phyloP scores from a whole-genome alignment of 2,329 filamentous ascomycete species.

The Chrysosporium queenslandicum region DNA sequence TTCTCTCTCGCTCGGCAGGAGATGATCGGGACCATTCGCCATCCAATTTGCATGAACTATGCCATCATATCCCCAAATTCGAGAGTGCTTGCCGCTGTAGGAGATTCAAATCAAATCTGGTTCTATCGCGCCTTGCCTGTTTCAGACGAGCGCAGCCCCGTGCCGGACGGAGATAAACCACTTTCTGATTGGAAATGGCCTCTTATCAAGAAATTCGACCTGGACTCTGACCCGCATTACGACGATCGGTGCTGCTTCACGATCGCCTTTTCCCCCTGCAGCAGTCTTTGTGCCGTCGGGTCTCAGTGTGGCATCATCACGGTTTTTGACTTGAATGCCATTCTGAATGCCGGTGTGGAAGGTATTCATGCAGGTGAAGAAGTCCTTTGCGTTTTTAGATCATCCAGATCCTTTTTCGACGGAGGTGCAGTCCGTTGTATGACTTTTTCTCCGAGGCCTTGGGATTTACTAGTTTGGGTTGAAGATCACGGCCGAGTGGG shows the following conservation, averaged over 20 bases:
- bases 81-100: slow-evolving; percentile 66
- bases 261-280: slow-evolving; percentile 41
- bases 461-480: slow-evolving; percentile 86
- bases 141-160: slow-evolving; percentile 26
- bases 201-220: slow-evolving; percentile 30
- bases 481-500: slow-evolving; percentile 59
- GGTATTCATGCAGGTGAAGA: slow-evolving; percentile 43
- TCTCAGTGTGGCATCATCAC: slow-evolving; percentile 42
- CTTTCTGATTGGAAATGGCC: slow-evolving; percentile 36
- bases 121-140: slow-evolving; percentile 48
- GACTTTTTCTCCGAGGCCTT: slow-evolving; percentile 81
- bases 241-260: slow-evolving; percentile 41
- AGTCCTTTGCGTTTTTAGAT: slow-evolving; percentile 65
- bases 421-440: slow-evolving; percentile 79
- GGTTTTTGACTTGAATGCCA: slow-evolving; percentile 34
- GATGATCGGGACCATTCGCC: slow-evolving; percentile 58
- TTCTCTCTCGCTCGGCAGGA: slow-evolving; percentile 62
- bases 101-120: slow-evolving; percentile 78
- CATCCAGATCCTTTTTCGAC: slow-evolving; percentile 60
- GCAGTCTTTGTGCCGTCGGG: slow-evolving; percentile 41
- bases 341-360: slow-evolving; percentile 28
- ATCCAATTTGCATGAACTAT: slow-evolving; percentile 84
- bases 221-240: slow-evolving; percentile 33
- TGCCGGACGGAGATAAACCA: slow-evolving; percentile 26
- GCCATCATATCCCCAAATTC: slow-evolving; percentile 90